Conservation (phyloP, 2,329 filamentous ascomycete genomes). For the Claviceps digitariae region DNA sequence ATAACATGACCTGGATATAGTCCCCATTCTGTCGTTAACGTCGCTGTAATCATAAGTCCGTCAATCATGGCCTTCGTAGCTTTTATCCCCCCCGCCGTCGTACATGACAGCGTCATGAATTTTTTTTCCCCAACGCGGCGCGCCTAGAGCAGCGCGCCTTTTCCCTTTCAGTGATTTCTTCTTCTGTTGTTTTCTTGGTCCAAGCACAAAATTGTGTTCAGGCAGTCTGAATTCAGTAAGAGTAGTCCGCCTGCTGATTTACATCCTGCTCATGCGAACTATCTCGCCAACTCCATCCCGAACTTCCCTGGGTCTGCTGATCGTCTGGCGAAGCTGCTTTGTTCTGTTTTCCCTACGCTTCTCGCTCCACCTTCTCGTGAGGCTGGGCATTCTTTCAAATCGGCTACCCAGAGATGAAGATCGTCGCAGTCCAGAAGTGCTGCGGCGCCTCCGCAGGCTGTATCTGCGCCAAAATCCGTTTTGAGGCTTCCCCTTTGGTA, state of each 20-base stretch:
- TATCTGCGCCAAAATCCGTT: slow-evolving; percentile 20
- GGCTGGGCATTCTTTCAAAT: slow-evolving; percentile 37
- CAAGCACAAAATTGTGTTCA: not conserved
- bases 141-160: not conserved
- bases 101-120: not conserved
- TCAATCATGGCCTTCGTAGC: slow-evolving; percentile 7
- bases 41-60: slow-evolving; percentile 4
- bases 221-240: not conserved
- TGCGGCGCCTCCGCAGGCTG: slow-evolving; percentile 14
- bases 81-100: not conserved
- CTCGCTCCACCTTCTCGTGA: slow-evolving; percentile 44
- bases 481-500: slow-evolving; percentile 10
- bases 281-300: slow-evolving; percentile 45
- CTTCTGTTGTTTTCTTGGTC: not conserved
- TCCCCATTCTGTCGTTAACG: not conserved
- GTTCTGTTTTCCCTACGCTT: slow-evolving; percentile 43
- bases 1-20: not conserved
- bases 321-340: slow-evolving; percentile 44
- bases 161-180: not conserved
- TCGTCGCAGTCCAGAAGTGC: slow-evolving; percentile 15
- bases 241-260: not conserved
- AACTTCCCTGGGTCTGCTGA: slow-evolving; percentile 45
- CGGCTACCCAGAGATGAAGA: slow-evolving; percentile 31
- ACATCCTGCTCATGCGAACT: slow-evolving; percentile 27
- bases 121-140: not conserved